Conservation (phyloP, 129 eudicot genomes). For the Gnaphalium uliginosum region DNA sequence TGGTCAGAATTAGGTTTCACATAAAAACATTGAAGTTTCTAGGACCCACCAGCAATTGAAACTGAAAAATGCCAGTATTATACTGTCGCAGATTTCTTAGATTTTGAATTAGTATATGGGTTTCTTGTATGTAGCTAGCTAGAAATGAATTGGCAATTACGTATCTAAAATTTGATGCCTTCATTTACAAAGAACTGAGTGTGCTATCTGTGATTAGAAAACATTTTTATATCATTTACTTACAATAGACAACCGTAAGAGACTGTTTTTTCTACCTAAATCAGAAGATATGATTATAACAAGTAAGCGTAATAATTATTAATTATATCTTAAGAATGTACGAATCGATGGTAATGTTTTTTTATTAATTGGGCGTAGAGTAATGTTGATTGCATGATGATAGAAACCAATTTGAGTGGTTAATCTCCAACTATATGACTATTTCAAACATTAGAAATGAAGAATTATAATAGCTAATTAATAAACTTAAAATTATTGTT, state of each 20-base stretch:
- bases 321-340: not conserved
- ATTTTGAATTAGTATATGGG: not conserved
- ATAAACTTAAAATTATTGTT: no score
- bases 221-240: not conserved
- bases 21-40: not conserved
- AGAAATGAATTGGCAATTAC: no score
- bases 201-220: not conserved
- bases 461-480: no score
- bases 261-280: not conserved
- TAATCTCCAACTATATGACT: no score
- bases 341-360: not conserved
- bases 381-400: not conserved
- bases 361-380: not conserved
- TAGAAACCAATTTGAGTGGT: no score
- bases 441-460: no score
- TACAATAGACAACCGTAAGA: not conserved
- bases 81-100: not conserved
- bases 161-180: not conserved
- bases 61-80: not conserved
- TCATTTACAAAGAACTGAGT: not conserved
- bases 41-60: no score
- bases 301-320: not conserved
- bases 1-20: not conserved
- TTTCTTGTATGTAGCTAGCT: not conserved
- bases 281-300: not conserved